Evolutionary conservation across 352 stramenopile genomes (phyloP), one percentile per base, ranked within the genome.

Genomic region (Elongisporangium prolatum): DNA sequence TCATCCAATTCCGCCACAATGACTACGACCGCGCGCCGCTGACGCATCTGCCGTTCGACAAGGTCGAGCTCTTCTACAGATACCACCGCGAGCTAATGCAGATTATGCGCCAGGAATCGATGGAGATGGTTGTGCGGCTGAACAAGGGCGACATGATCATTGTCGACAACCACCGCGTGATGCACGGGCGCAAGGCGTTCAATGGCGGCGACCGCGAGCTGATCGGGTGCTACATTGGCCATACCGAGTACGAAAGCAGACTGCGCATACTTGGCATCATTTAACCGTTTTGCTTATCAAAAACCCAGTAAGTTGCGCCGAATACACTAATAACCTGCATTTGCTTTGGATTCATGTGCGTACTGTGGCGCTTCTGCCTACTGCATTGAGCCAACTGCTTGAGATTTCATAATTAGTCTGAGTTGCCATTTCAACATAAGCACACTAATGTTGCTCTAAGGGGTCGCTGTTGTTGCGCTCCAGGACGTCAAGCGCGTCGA

Each of bases 141-240:
- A 58, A 76, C 28, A 78, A 91, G 21, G 84, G 86, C 49, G 73
- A 93, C 22, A 94, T 94, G 83, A 78, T 94, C 44, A 59, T 96
- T 16, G 81, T 96, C 14, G 85, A 96, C 67, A 96, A 96, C 69
- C 84, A 94, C 48, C 84, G 87, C 24, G 85, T 96, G 44, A 78
- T 93, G 71, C 87, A 96, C 58, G 86, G 80, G 9, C 86, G 86
- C 25, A 65, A 89, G 44, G 84, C 84, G 14, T 96, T 96, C 59
- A 60, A 81, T 8, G 85, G 86, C 34, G 78, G 81, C 38, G 80
- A 90, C 10, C 80, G 87, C 22, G 84, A 84, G 34, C 72, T 96
- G 34, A 86, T 96, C 55, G 87, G 87, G 17, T 94, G 87, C 67
- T 96, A 96, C 77, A 95, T 96, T 56, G 85, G 86, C 22, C 80